Conservation (phyloP, 164 flowering plant species). For the Macadamia integrifolia region DNA sequence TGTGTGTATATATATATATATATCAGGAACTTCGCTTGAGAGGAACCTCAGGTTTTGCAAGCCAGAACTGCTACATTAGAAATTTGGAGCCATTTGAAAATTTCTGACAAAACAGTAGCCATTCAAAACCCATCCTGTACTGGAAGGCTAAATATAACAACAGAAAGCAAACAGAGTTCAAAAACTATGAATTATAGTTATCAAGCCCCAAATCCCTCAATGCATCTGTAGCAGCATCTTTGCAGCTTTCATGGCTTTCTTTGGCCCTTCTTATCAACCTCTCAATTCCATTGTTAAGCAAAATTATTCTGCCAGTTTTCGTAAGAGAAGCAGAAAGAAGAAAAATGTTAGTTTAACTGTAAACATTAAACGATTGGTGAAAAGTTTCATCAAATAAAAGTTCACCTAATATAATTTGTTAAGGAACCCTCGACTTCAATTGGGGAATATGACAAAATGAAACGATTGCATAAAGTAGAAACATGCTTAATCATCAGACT, state of each 20-base stretch:
- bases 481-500: constrained; percentile 3
- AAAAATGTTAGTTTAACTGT: no score
- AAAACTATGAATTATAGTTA: constrained; percentile 53
- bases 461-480: background rate
- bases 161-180: no score
- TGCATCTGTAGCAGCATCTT: constrained; percentile 83
- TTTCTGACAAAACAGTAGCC: background rate
- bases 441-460: no score
- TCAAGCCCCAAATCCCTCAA: constrained; percentile 86
- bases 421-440: no score
- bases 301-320: constrained; percentile 44
- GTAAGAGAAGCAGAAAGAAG: background rate
- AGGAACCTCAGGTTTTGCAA: no score
- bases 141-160: background rate
- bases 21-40: no score
- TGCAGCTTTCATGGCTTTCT: constrained; percentile 69
- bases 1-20: no score
- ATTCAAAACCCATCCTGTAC: background rate
- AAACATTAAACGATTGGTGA: background rate
- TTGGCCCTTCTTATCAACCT: constrained; percentile 72
- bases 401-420: no score
- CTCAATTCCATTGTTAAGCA: constrained; percentile 77
- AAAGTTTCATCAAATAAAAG: background rate
- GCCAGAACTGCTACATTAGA: no score
- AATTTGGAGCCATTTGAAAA: no score